These are phyloP conservation scores for Exutisphaerella laricina DNA, from an alignment of 2,329 filamentous ascomycete genomes.

Conservation along the genomic window DNA sequence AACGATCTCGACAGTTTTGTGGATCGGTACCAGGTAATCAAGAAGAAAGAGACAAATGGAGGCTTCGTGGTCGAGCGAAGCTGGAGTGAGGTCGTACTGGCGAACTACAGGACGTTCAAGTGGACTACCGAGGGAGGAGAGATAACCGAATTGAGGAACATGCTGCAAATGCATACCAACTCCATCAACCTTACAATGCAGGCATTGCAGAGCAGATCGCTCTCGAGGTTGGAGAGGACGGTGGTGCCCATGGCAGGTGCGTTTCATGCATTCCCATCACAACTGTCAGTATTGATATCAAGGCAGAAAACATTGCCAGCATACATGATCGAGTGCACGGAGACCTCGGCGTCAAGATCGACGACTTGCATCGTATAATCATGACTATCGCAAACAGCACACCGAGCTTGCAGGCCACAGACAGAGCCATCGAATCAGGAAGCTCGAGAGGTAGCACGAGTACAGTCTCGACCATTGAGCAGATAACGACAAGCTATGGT, in stretches of 20 bases:
- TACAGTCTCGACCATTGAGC: constrained; percentile 17
- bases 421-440: constrained; percentile 11
- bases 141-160: constrained; percentile 36
- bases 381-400: constrained; percentile 26
- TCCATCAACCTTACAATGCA: constrained; percentile 38
- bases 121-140: constrained; percentile 44
- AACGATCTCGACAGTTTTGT: constrained; percentile 42
- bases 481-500: constrained; percentile 2
- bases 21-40: constrained; percentile 42
- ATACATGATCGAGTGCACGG: constrained; percentile 28
- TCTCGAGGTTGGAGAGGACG: constrained; percentile 29
- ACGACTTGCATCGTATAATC: constrained; percentile 28
- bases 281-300: neutral
- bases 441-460: constrained; percentile 16
- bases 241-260: constrained; percentile 30
- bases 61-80: constrained; percentile 40
- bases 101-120: constrained; percentile 40
- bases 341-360: constrained; percentile 26
- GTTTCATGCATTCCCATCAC: neutral
- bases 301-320: constrained; percentile 25
- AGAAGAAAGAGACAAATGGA: constrained; percentile 36
- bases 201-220: constrained; percentile 40
- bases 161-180: constrained; percentile 41
- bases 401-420: constrained; percentile 15
- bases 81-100: constrained; percentile 41